Evolutionary conservation across 352 stramenopile genomes (phyloP), one percentile per base, ranked within the genome.

Genomic region (Phytophthora agathidicida): DNA sequence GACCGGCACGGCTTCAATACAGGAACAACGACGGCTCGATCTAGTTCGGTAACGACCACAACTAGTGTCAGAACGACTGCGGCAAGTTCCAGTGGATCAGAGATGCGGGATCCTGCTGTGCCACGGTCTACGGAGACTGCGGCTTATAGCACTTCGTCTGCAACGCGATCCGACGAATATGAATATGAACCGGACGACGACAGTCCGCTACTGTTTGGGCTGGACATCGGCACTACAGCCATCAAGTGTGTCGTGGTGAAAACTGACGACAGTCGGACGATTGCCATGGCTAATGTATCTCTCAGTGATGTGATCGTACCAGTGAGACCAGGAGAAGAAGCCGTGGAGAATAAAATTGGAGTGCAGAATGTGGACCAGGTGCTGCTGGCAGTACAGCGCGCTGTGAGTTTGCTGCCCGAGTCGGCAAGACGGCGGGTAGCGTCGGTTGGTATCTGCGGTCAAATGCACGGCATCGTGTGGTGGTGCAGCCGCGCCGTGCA

Each of bases 381-480:
- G 22, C 43, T 91, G 14, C 23, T 56, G n/a, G 73, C 79, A 35
- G 75, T 86, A 9, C 60, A 68, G n/a, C 42, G 24, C 5, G 75
- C 66, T 2, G 48, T 89, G 17, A 39, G 30, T 5, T 36, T 58
- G 59, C 49, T 91, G 10, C 73, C 77, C 1, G 48, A 32, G 19
- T 38, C 56, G 19, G 26, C 51, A 26, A 46, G 75, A 22, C 31
- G 37, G 20, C 56, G 63, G 16, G 33, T 88, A 17, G 45, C 46
- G 19, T 80, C 72, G 0, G 53, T 94, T 27, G 80, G 80, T 4
- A 82, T 94, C 52, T 94, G 86, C 28, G 85, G 85, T 32, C 85
- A 94, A 83, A 94, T 94, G 86, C 86, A 94, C 41, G 86, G 86
- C 5, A 93, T 94, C 39, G 63, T 93, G 35, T 94, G 86, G 86